Conservation (phyloP, 495 filamentous ascomycete genomes). For the Neurospora tetraspora region DNA sequence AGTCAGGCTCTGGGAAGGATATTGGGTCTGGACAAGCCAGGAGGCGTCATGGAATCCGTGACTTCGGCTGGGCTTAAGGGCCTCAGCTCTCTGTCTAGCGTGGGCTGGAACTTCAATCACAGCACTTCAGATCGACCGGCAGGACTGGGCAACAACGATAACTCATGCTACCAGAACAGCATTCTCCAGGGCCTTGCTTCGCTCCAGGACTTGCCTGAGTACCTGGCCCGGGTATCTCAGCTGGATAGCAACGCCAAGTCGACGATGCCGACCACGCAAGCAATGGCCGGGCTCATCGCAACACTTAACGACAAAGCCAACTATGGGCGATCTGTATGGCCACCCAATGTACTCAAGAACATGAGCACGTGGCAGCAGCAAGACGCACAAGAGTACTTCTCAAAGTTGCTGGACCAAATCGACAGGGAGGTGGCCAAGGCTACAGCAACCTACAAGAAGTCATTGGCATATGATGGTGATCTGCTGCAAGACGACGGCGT, state of each 20-base stretch:
- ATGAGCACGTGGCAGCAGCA: conserved; percentile 95
- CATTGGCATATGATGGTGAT: not conserved
- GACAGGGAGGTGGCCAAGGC: conserved; percentile 62
- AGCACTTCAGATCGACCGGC: conserved; percentile 42
- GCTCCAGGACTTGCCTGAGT: conserved; percentile 49
- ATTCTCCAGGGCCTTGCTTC: conserved; percentile 81
- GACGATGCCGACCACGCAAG: conserved; percentile 24
- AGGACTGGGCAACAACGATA: conserved; percentile 83
- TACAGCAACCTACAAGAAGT: conserved; percentile 6
- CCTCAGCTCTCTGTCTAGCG: conserved; percentile 40
- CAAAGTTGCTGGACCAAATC: conserved; percentile 76
- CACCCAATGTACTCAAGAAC: conserved; percentile 63
- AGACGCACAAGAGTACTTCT: conserved; percentile 96
- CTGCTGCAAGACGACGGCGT: conserved; percentile 24
- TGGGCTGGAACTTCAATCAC: conserved; percentile 27
- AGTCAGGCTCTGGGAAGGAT: conserved; percentile 58
- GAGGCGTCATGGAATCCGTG: conserved; percentile 27
- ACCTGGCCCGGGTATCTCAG: conserved; percentile 33
- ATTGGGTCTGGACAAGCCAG: conserved; percentile 49
- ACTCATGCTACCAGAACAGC: conserved; percentile 97
- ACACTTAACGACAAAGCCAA: conserved; percentile 57
- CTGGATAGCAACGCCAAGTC: conserved; percentile 19
- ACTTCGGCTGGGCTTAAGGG: conserved; percentile 30
- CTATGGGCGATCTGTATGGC: conserved; percentile 66
- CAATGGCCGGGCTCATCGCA: conserved; percentile 53